These are phyloP conservation scores for Epichloe uncinata DNA, from an alignment of 2,329 filamentous ascomycete genomes.

Conservation along the genomic window DNA sequence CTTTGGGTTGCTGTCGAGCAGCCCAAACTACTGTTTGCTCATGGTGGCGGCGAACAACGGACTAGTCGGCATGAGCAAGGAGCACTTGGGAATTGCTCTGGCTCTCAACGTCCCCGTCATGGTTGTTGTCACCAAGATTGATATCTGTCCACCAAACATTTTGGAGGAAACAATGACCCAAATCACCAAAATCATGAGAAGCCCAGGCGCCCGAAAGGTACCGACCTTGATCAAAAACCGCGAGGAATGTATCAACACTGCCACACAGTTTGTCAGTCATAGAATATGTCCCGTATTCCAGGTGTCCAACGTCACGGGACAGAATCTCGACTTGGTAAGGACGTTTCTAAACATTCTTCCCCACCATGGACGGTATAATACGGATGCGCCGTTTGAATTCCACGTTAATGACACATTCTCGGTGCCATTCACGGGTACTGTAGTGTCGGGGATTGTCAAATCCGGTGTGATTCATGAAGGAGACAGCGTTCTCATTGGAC, in stretches of 20 bases:
- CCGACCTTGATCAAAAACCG: constrained; percentile 88
- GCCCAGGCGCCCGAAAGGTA: constrained; percentile 85
- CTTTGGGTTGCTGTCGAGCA: constrained; percentile 85
- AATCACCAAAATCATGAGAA: constrained; percentile 85
- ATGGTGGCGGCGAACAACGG: constrained; percentile 99
- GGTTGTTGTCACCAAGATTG: constrained; percentile 96
- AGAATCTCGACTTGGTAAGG: constrained; percentile 79
- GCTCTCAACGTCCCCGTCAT: constrained; percentile 95
- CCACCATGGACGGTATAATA: constrained; percentile 85
- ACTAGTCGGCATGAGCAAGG: constrained; percentile 94
- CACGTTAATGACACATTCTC: constrained; percentile 97
- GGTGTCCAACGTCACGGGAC: constrained; percentile 92
- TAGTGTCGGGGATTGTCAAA: constrained; percentile 89
- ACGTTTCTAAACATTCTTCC: constrained; percentile 92
- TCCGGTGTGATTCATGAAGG: constrained; percentile 77
- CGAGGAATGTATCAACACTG: constrained; percentile 88
- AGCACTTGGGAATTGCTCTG: constrained; percentile 88
- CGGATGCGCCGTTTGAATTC: constrained; percentile 81
- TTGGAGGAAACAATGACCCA: constrained; percentile 86
- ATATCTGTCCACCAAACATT: constrained; percentile 94
- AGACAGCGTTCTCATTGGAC: constrained; percentile 80
- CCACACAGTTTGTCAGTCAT: constrained; percentile 88
- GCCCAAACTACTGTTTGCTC: constrained; percentile 91
- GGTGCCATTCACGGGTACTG: constrained; percentile 91
- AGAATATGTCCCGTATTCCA: constrained; percentile 96